Base-by-base conservation (phyloP, 1,284 basidiomycete species). In the Microbotryum violaceum region DNA sequence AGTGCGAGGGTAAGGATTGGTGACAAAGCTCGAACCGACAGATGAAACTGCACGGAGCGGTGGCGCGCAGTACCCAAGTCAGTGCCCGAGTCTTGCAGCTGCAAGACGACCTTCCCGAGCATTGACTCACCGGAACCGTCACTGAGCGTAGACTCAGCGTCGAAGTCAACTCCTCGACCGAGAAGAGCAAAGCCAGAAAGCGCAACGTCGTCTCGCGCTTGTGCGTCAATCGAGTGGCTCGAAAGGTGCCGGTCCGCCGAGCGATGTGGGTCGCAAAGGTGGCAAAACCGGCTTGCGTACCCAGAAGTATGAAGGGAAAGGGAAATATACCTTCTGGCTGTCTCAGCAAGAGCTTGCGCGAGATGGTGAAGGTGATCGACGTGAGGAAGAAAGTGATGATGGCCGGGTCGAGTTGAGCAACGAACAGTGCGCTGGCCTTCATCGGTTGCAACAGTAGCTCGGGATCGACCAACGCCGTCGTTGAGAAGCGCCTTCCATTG, bases 1-100 rank as follows among this genome's bases (percentile, higher is more conserved):
- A 65, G 54, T 49, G 61, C 23, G 27, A 67, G 62, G 23, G 68
- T 67, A 29, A 69, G 54, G 51, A 69, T 50, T 12, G 68, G 68
- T 1, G 68, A 52, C 2, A 62, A 59, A 4, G 68, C 65, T 27
- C 68, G 65, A 4, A 69, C 58, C 23, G 65, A 65, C 31, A 69
- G 47, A 54, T 69, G 68, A 37, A 64, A 66, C 64, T 65, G 51
- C 7, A 18, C 5, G 3, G 21, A 37, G 33, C 27, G 16, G 46
- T 23, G 44, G 14, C 14, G 37, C 37, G 37, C 37, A 18, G 37
- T 42, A 10, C 37, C 16, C 37, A 14, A 27, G 23, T 27, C 45
- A 45, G 48, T 42, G 12, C 29, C 47, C 6, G 0, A 6, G 3
- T 18, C 23, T 20, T 4, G 18, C 4, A 29, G n/a, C 18, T 27